Evolutionary conservation across 257 asterid genomes (phyloP).

Genomic region (Rauvolfia tetraphylla): DNA sequence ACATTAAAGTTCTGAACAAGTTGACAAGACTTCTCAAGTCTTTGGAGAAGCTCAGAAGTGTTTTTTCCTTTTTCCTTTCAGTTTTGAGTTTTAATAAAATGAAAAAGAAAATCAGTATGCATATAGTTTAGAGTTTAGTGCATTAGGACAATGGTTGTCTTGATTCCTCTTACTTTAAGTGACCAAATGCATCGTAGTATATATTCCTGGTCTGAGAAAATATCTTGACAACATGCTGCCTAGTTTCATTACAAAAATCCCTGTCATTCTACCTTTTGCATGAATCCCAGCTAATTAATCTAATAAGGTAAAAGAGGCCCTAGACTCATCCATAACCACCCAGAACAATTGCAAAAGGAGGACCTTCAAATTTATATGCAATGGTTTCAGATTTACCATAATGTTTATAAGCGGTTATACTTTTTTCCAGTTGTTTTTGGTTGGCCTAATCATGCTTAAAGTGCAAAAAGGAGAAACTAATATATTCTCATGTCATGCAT

Average conservation of each 20-base stretch:
- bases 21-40: neutral
- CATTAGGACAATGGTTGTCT: neutral
- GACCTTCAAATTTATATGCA: no score
- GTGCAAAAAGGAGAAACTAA: no score
- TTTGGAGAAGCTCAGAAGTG: neutral
- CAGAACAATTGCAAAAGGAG: no score
- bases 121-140: no score
- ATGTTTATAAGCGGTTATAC: no score
- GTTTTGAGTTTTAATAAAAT: neutral
- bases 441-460: no score
- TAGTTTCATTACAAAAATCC: neutral
- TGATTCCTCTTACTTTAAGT: no score
- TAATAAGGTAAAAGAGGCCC: neutral
- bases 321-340: neutral
- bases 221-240: neutral
- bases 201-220: no score
- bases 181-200: neutral
- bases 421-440: no score
- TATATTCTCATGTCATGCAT: no score
- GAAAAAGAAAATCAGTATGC: no score
- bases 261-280: neutral
- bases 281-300: neutral
- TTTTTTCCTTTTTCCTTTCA: neutral
- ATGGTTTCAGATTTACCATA: no score
- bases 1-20: neutral